Percentiles rank a stretch among this genome's conserved stretches.
Evolutionary conservation across 768 basidiomycete genomes (phyloP).

Genomic region (Collybia mongolica): DNA sequence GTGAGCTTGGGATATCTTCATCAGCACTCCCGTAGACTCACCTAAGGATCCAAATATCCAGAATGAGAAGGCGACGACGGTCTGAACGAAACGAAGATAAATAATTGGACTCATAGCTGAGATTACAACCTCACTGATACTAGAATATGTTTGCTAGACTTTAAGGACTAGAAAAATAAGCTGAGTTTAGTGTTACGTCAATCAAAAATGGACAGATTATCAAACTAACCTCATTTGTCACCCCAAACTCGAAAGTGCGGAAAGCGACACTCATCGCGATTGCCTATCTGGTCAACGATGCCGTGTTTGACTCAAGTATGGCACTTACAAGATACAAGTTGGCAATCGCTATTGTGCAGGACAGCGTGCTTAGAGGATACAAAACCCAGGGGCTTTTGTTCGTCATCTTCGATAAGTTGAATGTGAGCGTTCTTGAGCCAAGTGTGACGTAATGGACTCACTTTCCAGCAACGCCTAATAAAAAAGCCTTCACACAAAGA

Average conservation of each 20-base stretch:
- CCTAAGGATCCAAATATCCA: slow-evolving; percentile 45
- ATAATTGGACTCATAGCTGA: background rate
- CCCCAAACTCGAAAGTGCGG: slow-evolving; percentile 10
- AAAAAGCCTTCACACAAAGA: slow-evolving; percentile 48
- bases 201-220: background rate
- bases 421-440: background rate
- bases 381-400: slow-evolving; percentile 35
- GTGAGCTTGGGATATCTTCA: background rate
- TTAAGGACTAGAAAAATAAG: too few relatives aligned
- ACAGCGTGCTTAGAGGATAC: slow-evolving; percentile 29
- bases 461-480: slow-evolving; percentile 53
- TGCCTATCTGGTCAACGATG: slow-evolving; percentile 18
- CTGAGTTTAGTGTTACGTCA: too few relatives aligned
- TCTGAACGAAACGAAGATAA: slow-evolving; percentile 20
- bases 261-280: slow-evolving; percentile 29
- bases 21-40: slow-evolving; percentile 11
- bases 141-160: too few relatives aligned
- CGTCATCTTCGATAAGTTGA: slow-evolving; percentile 32
- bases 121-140: too few relatives aligned
- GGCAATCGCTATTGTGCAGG: slow-evolving; percentile 31
- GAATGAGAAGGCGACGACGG: slow-evolving; percentile 40
- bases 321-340: slow-evolving; percentile 37
- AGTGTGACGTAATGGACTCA: slow-evolving; percentile 11
- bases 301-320: background rate
- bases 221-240: slow-evolving; percentile 23